phyloP scores from a whole-genome alignment of 176 grass and related monocot species.

The Oryza rufipogon region DNA sequence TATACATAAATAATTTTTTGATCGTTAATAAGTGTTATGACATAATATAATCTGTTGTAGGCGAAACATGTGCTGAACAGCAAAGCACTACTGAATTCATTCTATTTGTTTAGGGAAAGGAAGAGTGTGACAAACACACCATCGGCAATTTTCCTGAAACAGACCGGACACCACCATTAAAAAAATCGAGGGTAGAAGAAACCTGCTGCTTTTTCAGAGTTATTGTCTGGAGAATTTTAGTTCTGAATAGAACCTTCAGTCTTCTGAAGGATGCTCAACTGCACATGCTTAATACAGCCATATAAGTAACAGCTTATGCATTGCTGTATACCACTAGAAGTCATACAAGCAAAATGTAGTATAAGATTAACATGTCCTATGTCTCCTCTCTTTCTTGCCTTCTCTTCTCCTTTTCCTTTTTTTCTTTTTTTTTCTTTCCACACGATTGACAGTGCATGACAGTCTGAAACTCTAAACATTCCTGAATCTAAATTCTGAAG shows the following conservation, averaged over 20 bases:
- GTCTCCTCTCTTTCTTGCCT: not conserved
- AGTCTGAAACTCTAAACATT: conserved; percentile 22
- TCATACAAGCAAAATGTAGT: not conserved
- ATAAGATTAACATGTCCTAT: not conserved
- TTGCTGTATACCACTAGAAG: not conserved
- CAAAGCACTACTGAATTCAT: not conserved
- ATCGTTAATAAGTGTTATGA: too few relatives aligned
- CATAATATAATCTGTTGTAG: too few relatives aligned
- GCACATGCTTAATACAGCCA: conserved; percentile 32
- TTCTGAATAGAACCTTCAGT: conserved; percentile 36
- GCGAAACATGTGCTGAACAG: too few relatives aligned
- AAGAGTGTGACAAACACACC: conserved; percentile 9
- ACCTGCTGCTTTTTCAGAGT: conserved; percentile 9
- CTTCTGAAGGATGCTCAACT: conserved; percentile 23
- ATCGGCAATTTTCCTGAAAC: not conserved
- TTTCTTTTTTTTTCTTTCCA: not conserved
- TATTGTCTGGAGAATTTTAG: conserved; percentile 32
- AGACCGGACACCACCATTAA: not conserved
- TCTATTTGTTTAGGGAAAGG: not conserved
- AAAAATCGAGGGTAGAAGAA: not conserved
- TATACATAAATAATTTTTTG: too few relatives aligned
- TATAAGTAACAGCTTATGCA: not conserved
- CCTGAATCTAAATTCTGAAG: not conserved
- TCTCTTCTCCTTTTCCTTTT: not conserved
- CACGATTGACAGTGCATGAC: conserved; percentile 1